phyloP scores from a whole-genome alignment of 208 protist species.

The Leishmania arabica region DNA sequence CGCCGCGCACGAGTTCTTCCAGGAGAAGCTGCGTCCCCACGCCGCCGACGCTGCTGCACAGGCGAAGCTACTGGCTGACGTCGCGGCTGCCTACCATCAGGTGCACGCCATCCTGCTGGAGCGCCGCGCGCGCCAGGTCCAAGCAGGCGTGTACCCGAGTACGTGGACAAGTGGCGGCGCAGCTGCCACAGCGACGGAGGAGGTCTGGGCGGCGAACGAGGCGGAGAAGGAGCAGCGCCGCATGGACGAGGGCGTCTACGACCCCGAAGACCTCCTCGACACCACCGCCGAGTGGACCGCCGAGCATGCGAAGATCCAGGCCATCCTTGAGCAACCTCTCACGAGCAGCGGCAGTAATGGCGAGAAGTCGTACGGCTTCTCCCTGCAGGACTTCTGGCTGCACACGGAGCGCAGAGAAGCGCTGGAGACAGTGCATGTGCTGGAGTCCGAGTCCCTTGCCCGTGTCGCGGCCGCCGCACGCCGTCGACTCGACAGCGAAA shows the following conservation, averaged over 20 bases:
- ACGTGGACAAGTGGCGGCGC: slow-evolving; percentile 21
- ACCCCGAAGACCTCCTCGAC: slow-evolving; percentile 79
- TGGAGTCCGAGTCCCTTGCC: slow-evolving; percentile 53
- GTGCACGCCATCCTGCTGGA: slow-evolving; percentile 51
- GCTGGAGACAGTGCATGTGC: slow-evolving; percentile 78
- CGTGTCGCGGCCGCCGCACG: slow-evolving; percentile 59
- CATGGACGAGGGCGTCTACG: slow-evolving; percentile 65
- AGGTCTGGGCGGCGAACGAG: slow-evolving; percentile 50
- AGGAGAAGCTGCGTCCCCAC: slow-evolving; percentile 45
- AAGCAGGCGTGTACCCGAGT: slow-evolving; percentile 34
- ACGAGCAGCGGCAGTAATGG: slow-evolving; percentile 16
- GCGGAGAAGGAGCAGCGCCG: slow-evolving; percentile 52
- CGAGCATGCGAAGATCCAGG: slow-evolving; percentile 62
- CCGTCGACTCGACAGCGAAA: slow-evolving; percentile 46
- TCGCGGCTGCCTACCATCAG: slow-evolving; percentile 48
- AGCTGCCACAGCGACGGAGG: slow-evolving; percentile 37
- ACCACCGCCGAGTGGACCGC: slow-evolving; percentile 60
- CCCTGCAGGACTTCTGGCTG: slow-evolving; percentile 73
- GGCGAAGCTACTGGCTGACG: slow-evolving; percentile 42
- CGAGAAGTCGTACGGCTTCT: slow-evolving; percentile 38
- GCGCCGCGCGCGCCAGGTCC: slow-evolving; percentile 47
- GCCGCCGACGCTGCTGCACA: slow-evolving; percentile 26
- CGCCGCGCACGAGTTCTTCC: slow-evolving; percentile 61
- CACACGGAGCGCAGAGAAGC: slow-evolving; percentile 78
- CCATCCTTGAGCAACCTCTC: slow-evolving; percentile 41